phyloP scores from a whole-genome alignment of 192 early-diverging fungal genomes.

The Entophlyctis luteolus region DNA sequence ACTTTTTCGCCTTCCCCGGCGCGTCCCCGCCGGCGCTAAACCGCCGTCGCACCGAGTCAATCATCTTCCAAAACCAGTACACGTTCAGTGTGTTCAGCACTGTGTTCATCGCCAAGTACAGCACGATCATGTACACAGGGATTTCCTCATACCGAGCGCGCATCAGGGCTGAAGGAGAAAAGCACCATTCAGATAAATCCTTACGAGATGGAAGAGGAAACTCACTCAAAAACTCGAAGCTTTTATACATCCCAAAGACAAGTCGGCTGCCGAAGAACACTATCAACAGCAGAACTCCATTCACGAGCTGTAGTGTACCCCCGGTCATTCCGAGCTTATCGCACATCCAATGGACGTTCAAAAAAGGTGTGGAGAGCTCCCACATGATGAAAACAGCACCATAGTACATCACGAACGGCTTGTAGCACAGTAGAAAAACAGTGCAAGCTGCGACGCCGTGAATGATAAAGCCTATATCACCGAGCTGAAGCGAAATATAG shows the following conservation, averaged over 20 bases:
- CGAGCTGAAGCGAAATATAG: constrained; percentile 57
- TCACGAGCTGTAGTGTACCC: constrained; percentile 69
- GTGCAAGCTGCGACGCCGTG: constrained; percentile 75
- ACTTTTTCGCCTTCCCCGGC: too few species aligned
- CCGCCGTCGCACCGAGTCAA: constrained; percentile 28
- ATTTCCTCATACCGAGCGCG: constrained; percentile 21
- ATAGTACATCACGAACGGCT: constrained; percentile 82
- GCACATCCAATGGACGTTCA: constrained; percentile 89
- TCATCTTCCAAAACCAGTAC: constrained; percentile 50
- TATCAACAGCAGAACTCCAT: constrained; percentile 72
- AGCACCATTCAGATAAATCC: background rate
- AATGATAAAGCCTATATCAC: constrained; percentile 75
- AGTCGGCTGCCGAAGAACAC: constrained; percentile 75
- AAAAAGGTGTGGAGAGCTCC: constrained; percentile 83
- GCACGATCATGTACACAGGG: constrained; percentile 26
- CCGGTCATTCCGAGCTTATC: constrained; percentile 88
- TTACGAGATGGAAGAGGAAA: constrained; percentile 22
- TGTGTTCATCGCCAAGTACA: constrained; percentile 57
- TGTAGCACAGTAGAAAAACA: constrained; percentile 69
- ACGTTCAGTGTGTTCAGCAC: constrained; percentile 64
- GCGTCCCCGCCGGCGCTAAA: constrained; percentile 20
- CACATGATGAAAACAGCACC: constrained; percentile 85
- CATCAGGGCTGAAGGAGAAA: constrained; percentile 9
- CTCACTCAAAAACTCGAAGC: constrained; percentile 59
- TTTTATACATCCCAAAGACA: constrained; percentile 75